Conservation (phyloP, 331 rosid genomes). For the Pyracantha coccinea region DNA sequence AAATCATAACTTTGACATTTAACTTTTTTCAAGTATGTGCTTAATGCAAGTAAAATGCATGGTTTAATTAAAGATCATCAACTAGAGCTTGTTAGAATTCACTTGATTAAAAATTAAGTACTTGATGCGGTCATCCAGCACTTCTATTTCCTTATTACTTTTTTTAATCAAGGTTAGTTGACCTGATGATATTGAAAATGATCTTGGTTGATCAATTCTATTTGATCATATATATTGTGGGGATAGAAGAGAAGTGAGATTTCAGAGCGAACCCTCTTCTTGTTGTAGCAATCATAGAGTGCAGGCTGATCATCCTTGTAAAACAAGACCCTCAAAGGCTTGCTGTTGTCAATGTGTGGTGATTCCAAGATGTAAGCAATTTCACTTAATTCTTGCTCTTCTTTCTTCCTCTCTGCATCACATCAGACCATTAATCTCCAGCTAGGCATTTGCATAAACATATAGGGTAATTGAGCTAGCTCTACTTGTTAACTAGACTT, state of each 20-base stretch:
- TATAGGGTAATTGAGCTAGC: neutral
- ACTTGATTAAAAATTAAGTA: neutral
- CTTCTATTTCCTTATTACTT: neutral
- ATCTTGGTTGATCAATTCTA: neutral
- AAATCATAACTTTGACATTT: neutral
- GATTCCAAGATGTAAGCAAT: constrained; percentile 21
- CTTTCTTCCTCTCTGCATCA: constrained; percentile 37
- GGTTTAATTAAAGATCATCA: neutral
- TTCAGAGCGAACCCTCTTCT: constrained; percentile 37
- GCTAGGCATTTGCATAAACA: neutral
- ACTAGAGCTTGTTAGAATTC: neutral
- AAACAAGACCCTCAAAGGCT: constrained; percentile 36
- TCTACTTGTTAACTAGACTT: neutral
- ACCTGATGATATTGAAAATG: constrained; percentile 2
- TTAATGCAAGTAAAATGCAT: neutral
- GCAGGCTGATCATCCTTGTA: constrained; percentile 37
- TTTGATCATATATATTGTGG: neutral
- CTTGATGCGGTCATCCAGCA: neutral
- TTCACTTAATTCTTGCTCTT: constrained; percentile 25
- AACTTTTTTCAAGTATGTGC: neutral
- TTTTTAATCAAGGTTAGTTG: neutral
- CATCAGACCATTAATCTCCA: neutral
- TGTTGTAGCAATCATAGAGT: constrained; percentile 40
- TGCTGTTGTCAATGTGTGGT: constrained; percentile 38
- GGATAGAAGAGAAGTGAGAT: neutral